Conservation (phyloP, 345 rosid genomes). For the Eucalyptus erythrocorys region DNA sequence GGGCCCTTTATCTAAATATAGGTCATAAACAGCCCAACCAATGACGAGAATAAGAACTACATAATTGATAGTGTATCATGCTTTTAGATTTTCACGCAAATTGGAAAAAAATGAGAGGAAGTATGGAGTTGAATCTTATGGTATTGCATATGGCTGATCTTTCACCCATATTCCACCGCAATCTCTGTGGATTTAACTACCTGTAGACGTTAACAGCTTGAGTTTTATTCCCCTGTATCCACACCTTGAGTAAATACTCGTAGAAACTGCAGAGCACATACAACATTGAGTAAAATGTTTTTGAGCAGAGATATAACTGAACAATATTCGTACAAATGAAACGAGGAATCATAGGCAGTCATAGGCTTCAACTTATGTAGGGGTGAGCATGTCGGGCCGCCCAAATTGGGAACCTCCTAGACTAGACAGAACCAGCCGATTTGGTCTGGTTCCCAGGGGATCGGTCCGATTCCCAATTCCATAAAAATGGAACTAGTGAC, state of each 20-base stretch:
- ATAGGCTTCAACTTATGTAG: background rate
- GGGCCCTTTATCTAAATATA: background rate
- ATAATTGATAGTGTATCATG: background rate
- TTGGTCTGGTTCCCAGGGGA: too few species aligned
- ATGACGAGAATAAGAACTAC: background rate
- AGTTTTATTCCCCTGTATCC: constrained; percentile 96
- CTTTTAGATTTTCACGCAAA: background rate
- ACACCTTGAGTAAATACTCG: constrained; percentile 92
- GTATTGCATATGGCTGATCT: background rate
- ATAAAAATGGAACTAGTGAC: too few species aligned
- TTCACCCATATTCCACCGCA: background rate
- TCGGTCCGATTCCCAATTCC: too few species aligned
- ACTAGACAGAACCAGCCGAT: too few species aligned
- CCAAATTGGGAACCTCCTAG: too few species aligned
- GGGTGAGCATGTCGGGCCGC: too few species aligned
- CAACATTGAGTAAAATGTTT: background rate
- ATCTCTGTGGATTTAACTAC: constrained; percentile 7
- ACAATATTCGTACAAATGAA: background rate
- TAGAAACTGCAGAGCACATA: constrained; percentile 52
- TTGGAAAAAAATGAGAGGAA: background rate
- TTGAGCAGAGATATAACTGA: background rate
- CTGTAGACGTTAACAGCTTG: constrained; percentile 58
- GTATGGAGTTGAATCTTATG: background rate
- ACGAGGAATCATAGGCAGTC: background rate
- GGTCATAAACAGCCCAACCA: background rate